A percentile compares a stretch with the other conserved stretches of the same genome.
These are phyloP conservation scores for Bolboschoenoplectus hybrid DNA, from an alignment of 202 grass and related monocot genomes.

Conservation along the genomic window DNA sequence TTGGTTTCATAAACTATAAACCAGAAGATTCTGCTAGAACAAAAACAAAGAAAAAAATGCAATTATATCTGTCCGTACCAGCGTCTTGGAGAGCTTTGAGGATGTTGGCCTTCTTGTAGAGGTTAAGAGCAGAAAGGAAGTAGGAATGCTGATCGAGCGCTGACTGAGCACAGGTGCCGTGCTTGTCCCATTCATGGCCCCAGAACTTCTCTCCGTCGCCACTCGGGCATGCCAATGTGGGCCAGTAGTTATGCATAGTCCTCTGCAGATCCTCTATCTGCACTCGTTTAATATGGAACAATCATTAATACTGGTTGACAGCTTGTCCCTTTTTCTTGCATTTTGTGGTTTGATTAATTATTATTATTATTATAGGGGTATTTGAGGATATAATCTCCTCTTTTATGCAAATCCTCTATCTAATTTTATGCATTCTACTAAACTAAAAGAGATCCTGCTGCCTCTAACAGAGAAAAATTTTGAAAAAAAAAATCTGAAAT, in stretches of 20 bases:
- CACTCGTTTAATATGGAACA: neutral
- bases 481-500: no score
- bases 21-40: neutral
- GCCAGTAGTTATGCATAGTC: slow-evolving; percentile 52
- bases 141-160: slow-evolving; percentile 56
- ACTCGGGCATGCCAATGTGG: slow-evolving; percentile 58
- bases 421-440: no score
- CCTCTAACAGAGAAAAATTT: no score
- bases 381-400: no score
- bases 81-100: slow-evolving; percentile 47
- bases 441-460: no score
- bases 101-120: slow-evolving; percentile 56
- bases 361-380: no score
- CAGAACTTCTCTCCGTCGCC: slow-evolving; percentile 54
- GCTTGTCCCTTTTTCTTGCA: neutral
- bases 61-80: slow-evolving; percentile 21
- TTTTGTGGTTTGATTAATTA: neutral
- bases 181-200: slow-evolving; percentile 81
- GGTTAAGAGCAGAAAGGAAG: slow-evolving; percentile 51
- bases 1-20: neutral
- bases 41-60: neutral
- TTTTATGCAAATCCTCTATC: no score
- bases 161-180: slow-evolving; percentile 67
- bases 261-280: slow-evolving; percentile 52
- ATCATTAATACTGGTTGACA: neutral